These are phyloP conservation scores for Phytophthora melonis DNA, from an alignment of 352 stramenopile genomes.

Conservation along the genomic window DNA sequence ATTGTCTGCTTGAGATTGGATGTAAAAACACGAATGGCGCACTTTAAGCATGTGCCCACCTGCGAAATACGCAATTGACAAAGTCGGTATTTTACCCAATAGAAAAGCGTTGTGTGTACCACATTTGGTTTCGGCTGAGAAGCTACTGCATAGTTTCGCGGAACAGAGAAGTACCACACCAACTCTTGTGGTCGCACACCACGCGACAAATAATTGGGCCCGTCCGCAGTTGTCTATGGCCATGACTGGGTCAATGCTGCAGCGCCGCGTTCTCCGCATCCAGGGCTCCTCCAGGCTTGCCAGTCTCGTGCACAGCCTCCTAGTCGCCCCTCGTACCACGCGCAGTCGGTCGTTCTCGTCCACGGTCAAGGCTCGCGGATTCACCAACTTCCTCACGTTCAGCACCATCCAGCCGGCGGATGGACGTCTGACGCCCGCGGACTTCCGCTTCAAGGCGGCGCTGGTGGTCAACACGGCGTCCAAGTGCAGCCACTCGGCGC, in stretches of 20 bases:
- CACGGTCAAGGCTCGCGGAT: slow-evolving; percentile 34
- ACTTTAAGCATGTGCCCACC: no score
- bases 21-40: no score
- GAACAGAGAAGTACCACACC: background rate
- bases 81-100: no score
- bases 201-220: background rate
- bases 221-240: background rate
- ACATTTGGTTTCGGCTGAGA: no score
- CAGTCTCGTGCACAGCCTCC: background rate
- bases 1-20: no score
- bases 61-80: no score
- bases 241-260: slow-evolving; percentile 23
- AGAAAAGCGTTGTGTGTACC: no score
- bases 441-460: slow-evolving; percentile 55
- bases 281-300: slow-evolving; percentile 8
- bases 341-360: slow-evolving; percentile 21
- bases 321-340: background rate
- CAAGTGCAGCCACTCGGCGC: slow-evolving; percentile 54
- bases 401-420: slow-evolving; percentile 47
- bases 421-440: slow-evolving; percentile 38
- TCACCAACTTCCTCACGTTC: slow-evolving; percentile 54
- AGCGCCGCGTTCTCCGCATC: slow-evolving; percentile 7
- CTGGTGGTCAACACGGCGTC: slow-evolving; percentile 83
- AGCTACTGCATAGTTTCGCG: no score
- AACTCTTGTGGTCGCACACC: background rate